Conservation (phyloP, 345 rosid genomes). For the Orychophragmus violaceus region DNA sequence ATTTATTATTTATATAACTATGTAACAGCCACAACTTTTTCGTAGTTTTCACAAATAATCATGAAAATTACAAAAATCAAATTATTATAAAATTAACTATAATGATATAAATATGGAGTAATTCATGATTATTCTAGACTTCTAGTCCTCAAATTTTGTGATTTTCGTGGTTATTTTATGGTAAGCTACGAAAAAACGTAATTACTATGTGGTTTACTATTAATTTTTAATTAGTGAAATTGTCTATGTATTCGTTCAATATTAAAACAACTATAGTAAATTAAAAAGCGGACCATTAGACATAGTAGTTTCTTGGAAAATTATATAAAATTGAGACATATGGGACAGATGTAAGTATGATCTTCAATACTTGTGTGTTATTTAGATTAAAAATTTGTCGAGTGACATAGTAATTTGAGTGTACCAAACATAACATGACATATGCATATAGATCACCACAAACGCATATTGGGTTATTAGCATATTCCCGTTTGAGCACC, state of each 20-base stretch:
- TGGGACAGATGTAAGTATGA: slow-evolving; percentile 8
- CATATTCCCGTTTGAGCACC: slow-evolving; percentile 23
- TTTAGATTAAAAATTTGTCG: not conserved
- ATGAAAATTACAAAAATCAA: too few species aligned
- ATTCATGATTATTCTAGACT: too few species aligned
- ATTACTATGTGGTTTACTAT: too few species aligned
- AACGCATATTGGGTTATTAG: slow-evolving; percentile 1
- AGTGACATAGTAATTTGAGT: slow-evolving; percentile 7
- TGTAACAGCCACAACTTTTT: too few species aligned
- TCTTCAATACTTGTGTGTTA: not conserved
- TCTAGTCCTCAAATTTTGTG: too few species aligned
- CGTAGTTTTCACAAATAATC: too few species aligned
- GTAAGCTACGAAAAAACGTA: too few species aligned
- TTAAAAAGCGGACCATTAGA: not conserved
- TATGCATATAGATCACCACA: slow-evolving; percentile 16
- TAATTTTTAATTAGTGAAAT: too few species aligned
- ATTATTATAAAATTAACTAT: too few species aligned
- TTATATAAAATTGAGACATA: not conserved
- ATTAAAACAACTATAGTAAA: not conserved
- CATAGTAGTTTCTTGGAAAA: not conserved
- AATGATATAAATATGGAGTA: too few species aligned
- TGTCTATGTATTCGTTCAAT: not conserved
- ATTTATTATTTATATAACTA: too few species aligned
- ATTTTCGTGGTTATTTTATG: too few species aligned
- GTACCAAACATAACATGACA: slow-evolving; percentile 19